phyloP scores from a whole-genome alignment of 345 rosid species.

The Pelargonium nanum region DNA sequence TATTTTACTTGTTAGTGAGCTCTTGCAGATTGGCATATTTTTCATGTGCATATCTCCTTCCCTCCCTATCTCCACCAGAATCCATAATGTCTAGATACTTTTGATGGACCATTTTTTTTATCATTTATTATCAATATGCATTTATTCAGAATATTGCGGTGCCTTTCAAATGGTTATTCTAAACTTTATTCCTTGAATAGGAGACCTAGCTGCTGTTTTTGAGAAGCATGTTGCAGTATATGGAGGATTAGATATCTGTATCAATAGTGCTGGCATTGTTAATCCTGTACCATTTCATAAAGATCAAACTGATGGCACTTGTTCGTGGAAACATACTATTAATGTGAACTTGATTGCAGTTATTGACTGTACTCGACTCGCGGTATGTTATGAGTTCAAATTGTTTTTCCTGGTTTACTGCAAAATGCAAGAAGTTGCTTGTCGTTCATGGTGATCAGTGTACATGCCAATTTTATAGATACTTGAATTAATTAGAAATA shows the following conservation, averaged over 20 bases:
- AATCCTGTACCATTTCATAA: conserved; percentile 31
- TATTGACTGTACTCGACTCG: conserved; percentile 72
- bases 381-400: conserved; percentile 39
- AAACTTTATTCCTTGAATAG: conserved; percentile 24
- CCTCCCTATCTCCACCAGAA: too few species aligned
- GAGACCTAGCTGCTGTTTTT: conserved; percentile 53
- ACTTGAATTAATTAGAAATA: not conserved
- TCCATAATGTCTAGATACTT: too few species aligned
- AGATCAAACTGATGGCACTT: conserved; percentile 63
- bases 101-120: too few species aligned
- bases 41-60: too few species aligned
- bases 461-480: too few species aligned
- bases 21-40: too few species aligned
- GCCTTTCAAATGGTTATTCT: too few species aligned
- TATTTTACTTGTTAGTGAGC: too few species aligned
- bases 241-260: conserved; percentile 81
- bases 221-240: conserved; percentile 69
- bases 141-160: not conserved
- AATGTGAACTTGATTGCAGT: conserved; percentile 58
- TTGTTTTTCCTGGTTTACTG: conserved; percentile 5
- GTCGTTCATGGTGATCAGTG: not conserved
- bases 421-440: not conserved
- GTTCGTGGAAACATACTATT: conserved; percentile 59
- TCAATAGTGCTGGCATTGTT: conserved; percentile 60
- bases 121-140: not conserved